Evolutionary conservation across 2,329 filamentous ascomycete genomes (phyloP).

Genomic region (Colletotrichum australisinense): DNA sequence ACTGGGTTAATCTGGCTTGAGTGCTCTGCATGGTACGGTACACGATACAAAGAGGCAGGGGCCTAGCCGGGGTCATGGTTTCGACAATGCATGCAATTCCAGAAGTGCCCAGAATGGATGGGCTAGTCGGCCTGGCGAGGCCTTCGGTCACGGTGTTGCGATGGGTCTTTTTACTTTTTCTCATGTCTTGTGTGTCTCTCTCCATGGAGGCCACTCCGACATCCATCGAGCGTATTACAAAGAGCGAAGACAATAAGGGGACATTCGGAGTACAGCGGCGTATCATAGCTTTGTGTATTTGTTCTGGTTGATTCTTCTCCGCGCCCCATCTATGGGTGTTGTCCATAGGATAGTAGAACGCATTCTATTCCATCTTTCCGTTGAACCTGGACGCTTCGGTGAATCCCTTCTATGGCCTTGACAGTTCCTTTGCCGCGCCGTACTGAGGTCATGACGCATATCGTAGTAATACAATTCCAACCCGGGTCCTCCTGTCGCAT

Average conservation of each 20-base stretch:
- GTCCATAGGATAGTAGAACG: conserved; percentile 37
- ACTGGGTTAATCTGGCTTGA: neutral
- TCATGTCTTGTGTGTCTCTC: conserved; percentile 37
- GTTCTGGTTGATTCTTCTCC: conserved; percentile 28
- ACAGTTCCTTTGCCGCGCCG: conserved; percentile 10
- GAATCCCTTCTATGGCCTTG: conserved; percentile 12
- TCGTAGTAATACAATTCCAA: conserved; percentile 26
- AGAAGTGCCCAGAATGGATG: conserved; percentile 23
- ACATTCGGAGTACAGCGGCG: conserved; percentile 41
- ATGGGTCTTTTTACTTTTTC: conserved; percentile 30
- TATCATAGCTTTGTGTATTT: conserved; percentile 41
- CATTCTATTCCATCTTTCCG: conserved; percentile 19
- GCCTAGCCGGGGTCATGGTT: neutral
- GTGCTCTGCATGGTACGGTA: conserved; percentile 11
- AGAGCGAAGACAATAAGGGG: conserved; percentile 38
- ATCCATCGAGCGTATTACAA: conserved; percentile 35
- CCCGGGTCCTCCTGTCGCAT: conserved; percentile 3
- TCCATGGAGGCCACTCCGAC: conserved; percentile 12
- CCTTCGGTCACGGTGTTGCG: conserved; percentile 22
- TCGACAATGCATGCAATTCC: conserved; percentile 28
- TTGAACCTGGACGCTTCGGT: conserved; percentile 10
- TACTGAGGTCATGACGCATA: conserved; percentile 12
- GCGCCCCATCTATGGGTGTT: conserved; percentile 34
- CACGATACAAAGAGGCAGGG: conserved; percentile 1
- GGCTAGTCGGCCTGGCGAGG: conserved; percentile 29